These are phyloP conservation scores for Ogataea trehalophila DNA, from an alignment of 805 yeast genomes.

Conservation along the genomic window DNA sequence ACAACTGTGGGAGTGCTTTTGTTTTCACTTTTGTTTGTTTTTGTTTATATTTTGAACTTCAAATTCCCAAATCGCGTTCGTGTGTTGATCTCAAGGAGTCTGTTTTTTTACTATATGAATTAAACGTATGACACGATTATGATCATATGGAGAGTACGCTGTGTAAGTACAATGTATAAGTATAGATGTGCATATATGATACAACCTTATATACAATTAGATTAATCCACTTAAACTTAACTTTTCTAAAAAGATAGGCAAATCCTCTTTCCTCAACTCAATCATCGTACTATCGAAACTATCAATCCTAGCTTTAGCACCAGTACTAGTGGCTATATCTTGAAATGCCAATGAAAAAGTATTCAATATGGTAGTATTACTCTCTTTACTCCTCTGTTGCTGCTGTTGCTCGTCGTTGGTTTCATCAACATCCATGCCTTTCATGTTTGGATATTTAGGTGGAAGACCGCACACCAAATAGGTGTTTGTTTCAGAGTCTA, in stretches of 20 bases:
- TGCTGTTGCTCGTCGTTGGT: constrained; percentile 1
- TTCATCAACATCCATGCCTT: constrained; percentile 28
- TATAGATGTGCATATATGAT: not conserved
- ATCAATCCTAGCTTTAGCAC: constrained; percentile 86
- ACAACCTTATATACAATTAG: constrained; percentile 1
- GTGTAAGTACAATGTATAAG: too few species aligned
- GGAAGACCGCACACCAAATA: constrained; percentile 88
- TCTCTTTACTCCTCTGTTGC: constrained; percentile 1
- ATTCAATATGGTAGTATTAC: constrained; percentile 52
- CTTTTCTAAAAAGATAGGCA: constrained; percentile 80
- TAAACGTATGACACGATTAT: too few species aligned
- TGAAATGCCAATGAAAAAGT: constrained; percentile 91
- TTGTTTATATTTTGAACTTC: too few species aligned
- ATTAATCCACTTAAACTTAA: constrained; percentile 69
- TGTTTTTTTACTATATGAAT: too few species aligned
- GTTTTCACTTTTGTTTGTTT: too few species aligned
- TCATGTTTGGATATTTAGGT: constrained; percentile 60
- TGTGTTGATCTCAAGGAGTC: too few species aligned
- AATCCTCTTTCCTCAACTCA: constrained; percentile 82
- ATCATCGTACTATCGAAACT: constrained; percentile 93
- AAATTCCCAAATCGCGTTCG: too few species aligned
- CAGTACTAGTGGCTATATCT: constrained; percentile 75
- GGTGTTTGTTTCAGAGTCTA: constrained; percentile 67
- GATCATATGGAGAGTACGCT: too few species aligned
- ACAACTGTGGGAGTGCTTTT: too few species aligned